Conservation (phyloP, 768 basidiomycete species). For the Agaricus sinodeliciosus region DNA sequence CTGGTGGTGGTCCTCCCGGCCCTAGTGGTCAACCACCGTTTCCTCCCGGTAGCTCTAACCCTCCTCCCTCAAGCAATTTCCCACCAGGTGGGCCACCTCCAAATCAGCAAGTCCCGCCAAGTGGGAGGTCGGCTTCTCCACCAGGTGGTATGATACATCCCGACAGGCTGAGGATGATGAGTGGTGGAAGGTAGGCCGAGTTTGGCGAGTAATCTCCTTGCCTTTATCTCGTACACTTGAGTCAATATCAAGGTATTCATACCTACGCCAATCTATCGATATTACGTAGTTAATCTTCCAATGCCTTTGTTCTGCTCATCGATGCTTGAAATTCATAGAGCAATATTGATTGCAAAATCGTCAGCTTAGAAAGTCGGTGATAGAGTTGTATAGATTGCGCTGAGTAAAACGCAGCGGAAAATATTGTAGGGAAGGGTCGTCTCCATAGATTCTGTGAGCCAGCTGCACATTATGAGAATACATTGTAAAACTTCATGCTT, state of each 20-base stretch:
- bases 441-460: no score
- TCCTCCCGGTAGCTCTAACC: slow-evolving; percentile 26
- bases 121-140: slow-evolving; percentile 17
- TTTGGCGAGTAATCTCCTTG: neutral
- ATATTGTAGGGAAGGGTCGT: no score
- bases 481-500: no score
- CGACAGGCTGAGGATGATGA: slow-evolving; percentile 80
- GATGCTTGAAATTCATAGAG: no score
- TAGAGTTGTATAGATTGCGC: no score
- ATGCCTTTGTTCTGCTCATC: neutral
- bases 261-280: neutral
- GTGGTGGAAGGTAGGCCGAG: slow-evolving; percentile 18
- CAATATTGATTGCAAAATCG: no score
- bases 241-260: neutral
- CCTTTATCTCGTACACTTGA: neutral
- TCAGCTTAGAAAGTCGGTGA: no score
- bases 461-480: no score
- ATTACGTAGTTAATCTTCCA: neutral
- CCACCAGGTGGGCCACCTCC: slow-evolving; percentile 28
- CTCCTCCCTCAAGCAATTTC: slow-evolving; percentile 27
- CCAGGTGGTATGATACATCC: slow-evolving; percentile 67
- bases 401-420: no score
- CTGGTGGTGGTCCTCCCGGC: slow-evolving; percentile 35
- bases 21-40: slow-evolving; percentile 40
- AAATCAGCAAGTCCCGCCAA: slow-evolving; percentile 21